Evolutionary conservation across 2,329 filamentous ascomycete genomes (phyloP).

Genomic region (Ploettnerulaceae sp.): DNA sequence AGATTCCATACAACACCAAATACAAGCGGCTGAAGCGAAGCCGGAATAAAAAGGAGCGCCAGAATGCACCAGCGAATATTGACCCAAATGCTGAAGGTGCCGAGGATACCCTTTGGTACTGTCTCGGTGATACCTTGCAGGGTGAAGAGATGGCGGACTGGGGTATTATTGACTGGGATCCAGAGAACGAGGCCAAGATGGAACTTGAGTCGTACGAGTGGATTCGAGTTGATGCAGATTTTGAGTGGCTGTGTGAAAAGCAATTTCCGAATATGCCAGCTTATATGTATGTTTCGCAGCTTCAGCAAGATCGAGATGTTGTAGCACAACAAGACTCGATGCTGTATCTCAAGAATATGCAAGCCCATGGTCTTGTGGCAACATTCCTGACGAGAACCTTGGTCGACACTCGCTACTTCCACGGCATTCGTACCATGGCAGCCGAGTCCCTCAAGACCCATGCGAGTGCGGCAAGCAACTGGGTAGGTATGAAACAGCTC

Average conservation of each 20-base stretch:
- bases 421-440: slow-evolving; percentile 85
- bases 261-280: slow-evolving; percentile 73
- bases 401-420: slow-evolving; percentile 87
- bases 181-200: slow-evolving; percentile 86
- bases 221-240: slow-evolving; percentile 97
- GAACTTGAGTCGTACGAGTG: slow-evolving; percentile 96
- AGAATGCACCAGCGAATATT: slow-evolving; percentile 55
- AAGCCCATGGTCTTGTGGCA: slow-evolving; percentile 75
- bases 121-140: slow-evolving; percentile 85
- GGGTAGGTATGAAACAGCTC: slow-evolving; percentile 79
- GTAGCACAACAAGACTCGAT: slow-evolving; percentile 79
- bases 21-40: slow-evolving; percentile 96
- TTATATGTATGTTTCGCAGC: slow-evolving; percentile 97
- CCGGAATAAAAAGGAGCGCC: slow-evolving; percentile 73
- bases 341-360: slow-evolving; percentile 63
- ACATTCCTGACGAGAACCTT: slow-evolving; percentile 86
- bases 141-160: slow-evolving; percentile 79
- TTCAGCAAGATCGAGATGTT: slow-evolving; percentile 95
- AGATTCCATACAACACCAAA: slow-evolving; percentile 98
- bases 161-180: slow-evolving; percentile 83
- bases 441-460: slow-evolving; percentile 74
- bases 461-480: slow-evolving; percentile 63
- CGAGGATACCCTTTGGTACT: slow-evolving; percentile 83
- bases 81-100: slow-evolving; percentile 61
- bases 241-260: slow-evolving; percentile 93